phyloP scores from a whole-genome alignment of 106 monocot species.

The Agapanthus africanus region DNA sequence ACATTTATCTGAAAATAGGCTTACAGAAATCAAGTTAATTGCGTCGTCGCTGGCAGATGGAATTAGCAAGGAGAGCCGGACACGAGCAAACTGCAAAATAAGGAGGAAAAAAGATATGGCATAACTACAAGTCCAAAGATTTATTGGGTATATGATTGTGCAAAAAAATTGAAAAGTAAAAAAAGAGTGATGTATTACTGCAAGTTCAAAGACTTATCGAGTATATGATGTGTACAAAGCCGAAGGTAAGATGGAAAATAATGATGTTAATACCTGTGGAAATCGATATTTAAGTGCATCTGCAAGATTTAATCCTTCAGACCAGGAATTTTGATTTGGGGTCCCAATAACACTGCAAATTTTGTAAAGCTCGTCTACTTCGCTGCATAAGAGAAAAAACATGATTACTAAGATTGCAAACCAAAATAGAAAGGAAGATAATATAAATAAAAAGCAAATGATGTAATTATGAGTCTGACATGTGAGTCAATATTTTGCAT shows the following conservation, averaged over 20 bases:
- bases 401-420: background rate
- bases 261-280: constrained; percentile 38
- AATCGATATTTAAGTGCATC: constrained; percentile 39
- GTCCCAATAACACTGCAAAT: constrained; percentile 70
- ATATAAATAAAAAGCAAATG: background rate
- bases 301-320: constrained; percentile 62
- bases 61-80: constrained; percentile 33
- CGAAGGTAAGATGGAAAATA: too few relatives aligned
- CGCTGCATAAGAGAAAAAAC: constrained; percentile 26
- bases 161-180: too few relatives aligned
- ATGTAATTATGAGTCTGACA: background rate
- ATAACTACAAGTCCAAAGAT: too few relatives aligned
- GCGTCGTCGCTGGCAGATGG: constrained; percentile 51
- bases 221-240: background rate
- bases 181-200: too few relatives aligned
- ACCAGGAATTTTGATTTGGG: constrained; percentile 51
- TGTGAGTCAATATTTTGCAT: background rate
- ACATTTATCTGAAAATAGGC: too few relatives aligned
- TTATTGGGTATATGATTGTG: too few relatives aligned
- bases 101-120: too few relatives aligned
- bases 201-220: background rate
- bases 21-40: constrained; percentile 37
- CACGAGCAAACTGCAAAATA: constrained; percentile 23
- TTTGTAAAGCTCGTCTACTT: constrained; percentile 62
- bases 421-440: background rate